Conservation (phyloP, 768 basidiomycete genomes). For the Basidioascus undulatus region DNA sequence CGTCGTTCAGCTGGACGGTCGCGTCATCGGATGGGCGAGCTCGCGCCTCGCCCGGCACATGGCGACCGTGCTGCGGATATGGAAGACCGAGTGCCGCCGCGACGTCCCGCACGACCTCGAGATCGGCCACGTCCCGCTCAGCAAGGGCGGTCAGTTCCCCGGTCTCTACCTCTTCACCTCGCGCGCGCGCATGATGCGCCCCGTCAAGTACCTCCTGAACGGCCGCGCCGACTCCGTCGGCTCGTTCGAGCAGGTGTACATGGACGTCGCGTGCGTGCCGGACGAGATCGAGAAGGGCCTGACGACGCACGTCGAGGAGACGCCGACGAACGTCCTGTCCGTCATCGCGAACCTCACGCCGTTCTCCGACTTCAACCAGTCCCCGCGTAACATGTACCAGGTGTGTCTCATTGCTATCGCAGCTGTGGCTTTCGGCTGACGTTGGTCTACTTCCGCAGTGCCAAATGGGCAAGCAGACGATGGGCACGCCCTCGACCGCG, state of each 20-base stretch:
- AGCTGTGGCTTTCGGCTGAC: conserved; percentile 2
- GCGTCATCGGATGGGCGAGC: conserved; percentile 79
- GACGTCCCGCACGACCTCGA: conserved; percentile 79
- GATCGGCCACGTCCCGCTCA: conserved; percentile 70
- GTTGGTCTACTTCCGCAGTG: no score
- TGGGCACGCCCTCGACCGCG: conserved; percentile 93
- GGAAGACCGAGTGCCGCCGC: conserved; percentile 74
- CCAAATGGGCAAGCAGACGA: conserved; percentile 98
- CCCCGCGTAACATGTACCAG: conserved; percentile 26
- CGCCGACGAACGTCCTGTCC: conserved; percentile 83
- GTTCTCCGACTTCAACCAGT: conserved; percentile 98
- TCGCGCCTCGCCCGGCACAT: conserved; percentile 48
- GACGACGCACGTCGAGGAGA: conserved; percentile 78
- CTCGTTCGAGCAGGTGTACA: conserved; percentile 94
- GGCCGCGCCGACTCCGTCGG: conserved; percentile 73
- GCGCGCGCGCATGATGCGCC: conserved; percentile 85
- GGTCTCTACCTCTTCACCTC: conserved; percentile 80
- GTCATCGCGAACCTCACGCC: conserved; percentile 94
- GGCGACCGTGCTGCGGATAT: conserved; percentile 61
- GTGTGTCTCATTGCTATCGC: conserved; percentile 3
- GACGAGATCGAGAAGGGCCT: conserved; percentile 52
- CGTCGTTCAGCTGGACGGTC: conserved; percentile 83
- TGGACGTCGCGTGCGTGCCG: conserved; percentile 83
- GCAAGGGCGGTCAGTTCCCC: conserved; percentile 86
- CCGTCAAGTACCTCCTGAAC: conserved; percentile 74